phyloP scores from a whole-genome alignment of 768 basidiomycete species.

The Naematelia aurantialba region DNA sequence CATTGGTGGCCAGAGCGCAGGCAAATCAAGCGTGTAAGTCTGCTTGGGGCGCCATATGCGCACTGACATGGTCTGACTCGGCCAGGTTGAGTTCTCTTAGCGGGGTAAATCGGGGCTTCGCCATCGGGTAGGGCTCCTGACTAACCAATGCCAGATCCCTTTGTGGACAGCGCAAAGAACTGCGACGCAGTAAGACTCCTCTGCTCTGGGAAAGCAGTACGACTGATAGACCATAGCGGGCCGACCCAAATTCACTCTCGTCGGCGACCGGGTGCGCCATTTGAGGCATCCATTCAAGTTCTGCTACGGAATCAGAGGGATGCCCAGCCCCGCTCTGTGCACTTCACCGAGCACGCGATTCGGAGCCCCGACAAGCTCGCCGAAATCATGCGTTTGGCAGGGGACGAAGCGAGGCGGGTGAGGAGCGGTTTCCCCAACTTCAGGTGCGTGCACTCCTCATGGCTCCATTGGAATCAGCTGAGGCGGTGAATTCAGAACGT shows the following conservation, averaged over 20 bases:
- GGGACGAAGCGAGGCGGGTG: conserved; percentile 20
- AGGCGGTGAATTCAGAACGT: conserved; percentile 5
- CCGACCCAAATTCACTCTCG: conserved; percentile 22
- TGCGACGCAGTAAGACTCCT: conserved; percentile 15
- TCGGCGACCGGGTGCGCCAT: not conserved
- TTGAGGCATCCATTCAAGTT: conserved; percentile 16
- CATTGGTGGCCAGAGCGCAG: conserved; percentile 24
- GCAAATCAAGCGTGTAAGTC: conserved; percentile 31
- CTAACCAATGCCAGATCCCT: conserved; percentile 8
- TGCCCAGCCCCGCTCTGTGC: not conserved
- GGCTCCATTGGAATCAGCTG: not conserved
- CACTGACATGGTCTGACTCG: not conserved
- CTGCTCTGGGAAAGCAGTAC: not conserved
- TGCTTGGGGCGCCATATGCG: not conserved
- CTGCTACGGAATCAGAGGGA: not conserved
- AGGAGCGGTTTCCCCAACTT: not conserved
- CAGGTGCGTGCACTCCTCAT: conserved; percentile 11
- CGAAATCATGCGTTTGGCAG: conserved; percentile 14
- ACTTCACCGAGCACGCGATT: conserved; percentile 10
- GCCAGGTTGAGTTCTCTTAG: not conserved
- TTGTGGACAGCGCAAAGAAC: conserved; percentile 6
- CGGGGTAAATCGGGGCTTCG: not conserved
- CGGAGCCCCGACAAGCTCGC: conserved; percentile 2
- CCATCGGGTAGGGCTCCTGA: conserved; percentile 1
- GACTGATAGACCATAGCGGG: conserved; percentile 18